Percentiles rank a stretch among this genome's conserved stretches.
Evolutionary conservation across 768 basidiomycete genomes (phyloP).

Genomic region (Tylopilus sp.): DNA sequence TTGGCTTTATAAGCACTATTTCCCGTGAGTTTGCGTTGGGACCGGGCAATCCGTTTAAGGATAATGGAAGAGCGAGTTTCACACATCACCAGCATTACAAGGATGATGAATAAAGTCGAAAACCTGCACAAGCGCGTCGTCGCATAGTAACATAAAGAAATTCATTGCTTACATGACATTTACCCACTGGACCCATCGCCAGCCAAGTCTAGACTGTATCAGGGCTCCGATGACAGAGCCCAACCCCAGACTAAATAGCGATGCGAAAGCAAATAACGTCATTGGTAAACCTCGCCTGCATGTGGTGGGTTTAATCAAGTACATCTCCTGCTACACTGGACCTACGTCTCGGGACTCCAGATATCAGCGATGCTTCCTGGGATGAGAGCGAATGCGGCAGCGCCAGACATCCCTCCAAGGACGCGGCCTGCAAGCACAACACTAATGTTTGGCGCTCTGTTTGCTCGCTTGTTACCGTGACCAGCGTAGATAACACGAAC

Average conservation of each 20-base stretch:
- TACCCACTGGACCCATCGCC: constrained; percentile 86
- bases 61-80: constrained; percentile 76
- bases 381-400: constrained; percentile 62
- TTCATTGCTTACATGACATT: constrained; percentile 47
- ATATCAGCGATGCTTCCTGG: constrained; percentile 70
- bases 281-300: constrained; percentile 71
- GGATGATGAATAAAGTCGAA: constrained; percentile 45
- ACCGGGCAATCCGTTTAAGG: constrained; percentile 60
- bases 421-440: constrained; percentile 58
- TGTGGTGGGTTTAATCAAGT: neutral
- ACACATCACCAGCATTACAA: constrained; percentile 52
- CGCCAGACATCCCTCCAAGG: constrained; percentile 59
- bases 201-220: constrained; percentile 62
- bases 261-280: constrained; percentile 60
- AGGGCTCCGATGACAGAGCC: constrained; percentile 64
- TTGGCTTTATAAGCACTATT: constrained; percentile 55
- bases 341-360: constrained; percentile 61
- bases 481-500: neutral
- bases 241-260: constrained; percentile 52
- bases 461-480: neutral
- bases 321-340: neutral
- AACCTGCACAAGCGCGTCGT: constrained; percentile 36
- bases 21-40: constrained; percentile 62
- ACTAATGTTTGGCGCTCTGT: constrained; percentile 43
- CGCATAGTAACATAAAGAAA: neutral